A percentile compares a stretch with the other conserved stretches of the same genome.
Evolutionary conservation across 768 basidiomycete genomes (phyloP).

Genomic region (Hypholoma sublateritium): DNA sequence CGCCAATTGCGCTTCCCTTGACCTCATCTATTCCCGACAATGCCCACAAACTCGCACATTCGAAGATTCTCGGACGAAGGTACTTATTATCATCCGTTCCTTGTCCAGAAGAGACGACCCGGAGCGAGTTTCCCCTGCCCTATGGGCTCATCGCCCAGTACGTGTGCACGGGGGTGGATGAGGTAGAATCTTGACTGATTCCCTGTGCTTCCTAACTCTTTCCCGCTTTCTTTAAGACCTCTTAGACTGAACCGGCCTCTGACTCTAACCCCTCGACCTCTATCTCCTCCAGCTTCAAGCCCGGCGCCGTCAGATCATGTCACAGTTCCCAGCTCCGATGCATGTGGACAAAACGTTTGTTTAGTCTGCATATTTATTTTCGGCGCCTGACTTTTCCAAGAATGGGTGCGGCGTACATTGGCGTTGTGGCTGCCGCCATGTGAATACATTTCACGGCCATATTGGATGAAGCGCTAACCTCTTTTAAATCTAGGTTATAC

Average conservation of each 20-base stretch:
- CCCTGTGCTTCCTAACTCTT: conserved; percentile 20
- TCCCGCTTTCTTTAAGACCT: conserved; percentile 26
- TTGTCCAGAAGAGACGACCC: conserved; percentile 21
- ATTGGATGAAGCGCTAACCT: background rate
- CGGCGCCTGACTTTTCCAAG: conserved; percentile 22
- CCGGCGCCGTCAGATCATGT: background rate
- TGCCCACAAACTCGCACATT: conserved; percentile 19
- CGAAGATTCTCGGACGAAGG: conserved; percentile 22
- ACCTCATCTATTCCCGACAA: conserved; percentile 23
- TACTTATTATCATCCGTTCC: conserved; percentile 22
- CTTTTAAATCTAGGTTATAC: conserved; percentile 37
- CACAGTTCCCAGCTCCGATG: conserved; percentile 7
- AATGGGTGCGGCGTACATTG: conserved; percentile 51
- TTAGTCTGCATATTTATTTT: background rate
- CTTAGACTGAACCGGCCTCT: background rate
- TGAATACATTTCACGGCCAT: conserved; percentile 21
- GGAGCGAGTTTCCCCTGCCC: conserved; percentile 20
- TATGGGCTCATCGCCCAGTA: conserved; percentile 20
- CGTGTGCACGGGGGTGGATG: conserved; percentile 20
- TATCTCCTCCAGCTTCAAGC: conserved; percentile 10
- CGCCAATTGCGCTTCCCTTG: conserved; percentile 16
- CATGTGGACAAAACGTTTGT: conserved; percentile 25
- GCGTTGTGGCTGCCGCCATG: conserved; percentile 48
- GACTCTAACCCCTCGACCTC: conserved; percentile 13
- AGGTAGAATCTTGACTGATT: conserved; percentile 24